Base-by-base conservation (phyloP, 2,329 filamentous ascomycete species). In the Lasiodiplodia sp. region DNA sequence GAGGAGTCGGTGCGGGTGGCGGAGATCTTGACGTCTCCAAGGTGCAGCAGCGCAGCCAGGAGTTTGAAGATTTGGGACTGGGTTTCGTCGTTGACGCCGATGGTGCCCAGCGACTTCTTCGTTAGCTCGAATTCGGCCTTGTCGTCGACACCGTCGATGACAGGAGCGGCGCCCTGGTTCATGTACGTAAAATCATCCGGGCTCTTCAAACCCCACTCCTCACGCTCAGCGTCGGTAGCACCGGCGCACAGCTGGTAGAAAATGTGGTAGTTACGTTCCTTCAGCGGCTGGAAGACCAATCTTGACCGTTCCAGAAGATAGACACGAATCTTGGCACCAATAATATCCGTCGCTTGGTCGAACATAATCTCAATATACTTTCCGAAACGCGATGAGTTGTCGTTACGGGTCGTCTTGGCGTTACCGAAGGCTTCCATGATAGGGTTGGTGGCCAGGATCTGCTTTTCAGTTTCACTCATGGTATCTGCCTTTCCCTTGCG, bases 331-430 rank as follows among this genome's bases (percentile, higher is more conserved):
- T 96, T 96, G 68, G 96, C 96, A 73, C 96, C 96, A 77, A 98
- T 97, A 75, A 99, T 99, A 79, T 96, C 96, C 71, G 93, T 97
- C 76, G 91, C 88, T 71, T 93, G 89, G 82, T 98, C 94, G 81
- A 99, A 99, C 93, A 98, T 95, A 79, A 99, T 99, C 84, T 99
- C 96, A 75, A 99, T 98, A 81, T 99, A 99, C 86, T 99, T 99
- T 80, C 96, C 96, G 82, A 99, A 99, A 77, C 96, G 89, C 52
- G 96, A 99, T 55, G 96, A 99, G 83, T 99, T 99, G 83, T 99
- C 96, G 83, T 99, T 99, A 79, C 96, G 88, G 12, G 96, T 99
- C n/a, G 96, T 99, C 84, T 99, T 99, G 67, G 96, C 96, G 84
- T 99, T 99, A 79, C 96, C 96, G 78, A 99, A 99, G 40, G 96